A percentile compares a stretch with the other conserved stretches of the same genome.
These are phyloP conservation scores for Sphaerostilbella broomeana DNA, from an alignment of 2,329 filamentous ascomycete species.

Conservation along the genomic window DNA sequence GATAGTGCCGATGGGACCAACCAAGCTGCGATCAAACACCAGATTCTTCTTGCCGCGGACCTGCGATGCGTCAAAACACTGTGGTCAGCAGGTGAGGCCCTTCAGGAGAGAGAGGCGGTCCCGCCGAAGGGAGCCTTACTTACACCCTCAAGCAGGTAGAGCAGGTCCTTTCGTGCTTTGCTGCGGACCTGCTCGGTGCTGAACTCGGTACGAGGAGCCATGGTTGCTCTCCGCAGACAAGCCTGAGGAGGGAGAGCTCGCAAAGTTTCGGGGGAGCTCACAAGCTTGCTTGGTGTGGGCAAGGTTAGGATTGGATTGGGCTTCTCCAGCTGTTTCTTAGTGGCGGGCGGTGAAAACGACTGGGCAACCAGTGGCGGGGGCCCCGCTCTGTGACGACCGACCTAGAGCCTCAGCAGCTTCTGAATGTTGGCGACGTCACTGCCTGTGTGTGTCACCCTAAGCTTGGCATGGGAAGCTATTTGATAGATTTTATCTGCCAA, in stretches of 20 bases:
- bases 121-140: slow-evolving; percentile 41
- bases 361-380: slow-evolving; percentile 1
- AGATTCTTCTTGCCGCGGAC: slow-evolving; percentile 98
- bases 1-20: slow-evolving; percentile 81
- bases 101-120: too few relatives aligned
- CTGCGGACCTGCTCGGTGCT: slow-evolving; percentile 70
- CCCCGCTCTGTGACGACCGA: too few relatives aligned
- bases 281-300: slow-evolving; percentile 2
- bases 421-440: slow-evolving; percentile 3
- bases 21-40: slow-evolving; percentile 83
- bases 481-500: too few relatives aligned
- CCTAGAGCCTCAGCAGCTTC: too few relatives aligned
- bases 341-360: slow-evolving; percentile 12
- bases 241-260: slow-evolving; percentile 5
- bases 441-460: too few relatives aligned
- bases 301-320: background rate
- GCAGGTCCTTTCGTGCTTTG: slow-evolving; percentile 79
- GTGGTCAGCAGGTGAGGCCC: slow-evolving; percentile 16
- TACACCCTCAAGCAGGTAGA: slow-evolving; percentile 91
- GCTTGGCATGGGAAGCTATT: too few relatives aligned
- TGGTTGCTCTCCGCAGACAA: slow-evolving; percentile 43
- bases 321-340: background rate
- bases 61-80: slow-evolving; percentile 39
- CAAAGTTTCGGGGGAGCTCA: slow-evolving; percentile 14
- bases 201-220: slow-evolving; percentile 66